Evolutionary conservation across 2,329 filamentous ascomycete species (phyloP).

Genomic region (Aspergillus sp.): DNA sequence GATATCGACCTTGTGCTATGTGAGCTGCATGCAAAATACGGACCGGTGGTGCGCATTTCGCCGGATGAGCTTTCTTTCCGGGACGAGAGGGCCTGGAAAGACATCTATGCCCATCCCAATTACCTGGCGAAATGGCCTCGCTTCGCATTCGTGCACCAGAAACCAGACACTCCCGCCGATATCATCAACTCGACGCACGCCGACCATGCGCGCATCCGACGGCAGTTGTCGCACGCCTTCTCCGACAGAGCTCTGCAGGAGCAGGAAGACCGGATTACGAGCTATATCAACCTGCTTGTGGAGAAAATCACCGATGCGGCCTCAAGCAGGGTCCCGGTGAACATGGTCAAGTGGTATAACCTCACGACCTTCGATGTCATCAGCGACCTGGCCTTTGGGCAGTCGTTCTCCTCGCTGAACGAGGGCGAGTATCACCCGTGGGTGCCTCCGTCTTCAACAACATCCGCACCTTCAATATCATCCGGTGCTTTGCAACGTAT

Average conservation of each 20-base stretch:
- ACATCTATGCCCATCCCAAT: too few relatives aligned
- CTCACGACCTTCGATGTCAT: conserved; percentile 36
- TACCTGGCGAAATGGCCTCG: too few relatives aligned
- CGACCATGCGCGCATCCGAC: too few relatives aligned
- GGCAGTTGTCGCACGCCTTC: conserved; percentile 9
- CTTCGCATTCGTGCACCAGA: too few relatives aligned
- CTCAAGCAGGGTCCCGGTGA: conserved; percentile 7
- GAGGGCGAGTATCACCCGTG: conserved; percentile 31
- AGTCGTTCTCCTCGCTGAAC: conserved; percentile 32
- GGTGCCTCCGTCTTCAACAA: conserved; percentile 28
- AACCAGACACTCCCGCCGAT: too few relatives aligned
- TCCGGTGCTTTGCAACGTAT: too few relatives aligned
- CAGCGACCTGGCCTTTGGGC: conserved; percentile 35
- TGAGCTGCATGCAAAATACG: too few relatives aligned
- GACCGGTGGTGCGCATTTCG: too few relatives aligned
- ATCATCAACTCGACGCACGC: too few relatives aligned
- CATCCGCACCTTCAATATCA: background rate
- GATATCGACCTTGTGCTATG: too few relatives aligned
- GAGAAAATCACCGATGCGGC: conserved; percentile 10
- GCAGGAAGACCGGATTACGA: conserved; percentile 14
- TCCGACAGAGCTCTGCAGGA: conserved; percentile 19
- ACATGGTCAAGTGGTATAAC: conserved; percentile 29
- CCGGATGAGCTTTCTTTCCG: too few relatives aligned
- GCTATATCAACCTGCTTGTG: conserved; percentile 19
- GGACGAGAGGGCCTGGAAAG: too few relatives aligned